Conservation (phyloP, 2,329 filamentous ascomycete species). For the Phaeosphaeriaceae sp. region DNA sequence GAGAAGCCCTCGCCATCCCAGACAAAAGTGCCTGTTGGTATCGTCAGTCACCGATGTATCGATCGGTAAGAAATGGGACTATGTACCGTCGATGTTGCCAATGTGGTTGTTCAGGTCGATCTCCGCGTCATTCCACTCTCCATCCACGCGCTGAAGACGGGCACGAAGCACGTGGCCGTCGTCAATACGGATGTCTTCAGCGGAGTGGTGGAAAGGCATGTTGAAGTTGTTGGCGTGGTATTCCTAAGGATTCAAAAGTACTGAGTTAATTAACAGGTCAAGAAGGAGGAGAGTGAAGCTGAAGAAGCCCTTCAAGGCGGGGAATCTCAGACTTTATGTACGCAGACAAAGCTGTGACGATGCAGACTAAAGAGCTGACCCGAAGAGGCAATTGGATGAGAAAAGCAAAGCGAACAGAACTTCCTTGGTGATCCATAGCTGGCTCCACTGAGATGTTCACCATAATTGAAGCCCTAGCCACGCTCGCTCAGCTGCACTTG, state of each 20-base stretch:
- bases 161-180: constrained; percentile 59
- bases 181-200: constrained; percentile 57
- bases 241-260: background rate
- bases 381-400: background rate
- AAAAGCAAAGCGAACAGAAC: background rate
- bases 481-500: background rate
- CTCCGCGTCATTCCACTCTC: constrained; percentile 54
- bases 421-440: background rate
- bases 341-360: background rate
- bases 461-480: background rate
- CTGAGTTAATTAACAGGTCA: background rate
- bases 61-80: background rate
- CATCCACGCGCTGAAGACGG: constrained; percentile 51
- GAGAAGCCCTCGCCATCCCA: constrained; percentile 59
- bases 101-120: constrained; percentile 60
- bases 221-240: constrained; percentile 6
- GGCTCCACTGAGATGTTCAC: background rate
- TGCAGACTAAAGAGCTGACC: background rate
- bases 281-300: background rate
- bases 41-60: too few species aligned
- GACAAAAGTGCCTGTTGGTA: constrained; percentile 50
- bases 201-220: constrained; percentile 58
- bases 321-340: constrained; percentile 15
- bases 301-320: background rate
- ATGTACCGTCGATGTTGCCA: constrained; percentile 60